Conservation (phyloP, 2,329 filamentous ascomycete species). For the Escovopsis sp. region DNA sequence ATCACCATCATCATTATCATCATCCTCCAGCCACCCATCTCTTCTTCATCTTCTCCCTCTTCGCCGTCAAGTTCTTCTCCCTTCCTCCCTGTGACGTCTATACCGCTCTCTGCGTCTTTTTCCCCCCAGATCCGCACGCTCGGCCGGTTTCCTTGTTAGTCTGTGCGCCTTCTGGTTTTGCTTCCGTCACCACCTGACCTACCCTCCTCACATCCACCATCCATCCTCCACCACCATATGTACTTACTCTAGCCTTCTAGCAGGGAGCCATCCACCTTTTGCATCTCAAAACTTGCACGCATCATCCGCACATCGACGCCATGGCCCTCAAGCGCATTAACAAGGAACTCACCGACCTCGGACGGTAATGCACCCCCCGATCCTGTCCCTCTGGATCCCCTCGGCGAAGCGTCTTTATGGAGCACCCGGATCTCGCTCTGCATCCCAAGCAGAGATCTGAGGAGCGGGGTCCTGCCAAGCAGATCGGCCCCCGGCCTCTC, state of each 20-base stretch:
- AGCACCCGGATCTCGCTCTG: neutral
- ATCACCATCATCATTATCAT: too few relatives aligned
- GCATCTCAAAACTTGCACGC: constrained; percentile 6
- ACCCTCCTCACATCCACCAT: too few relatives aligned
- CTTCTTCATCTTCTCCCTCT: too few relatives aligned
- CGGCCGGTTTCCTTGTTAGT: too few relatives aligned
- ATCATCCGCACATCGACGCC: constrained; percentile 19
- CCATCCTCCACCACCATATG: neutral
- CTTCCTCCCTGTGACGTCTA: too few relatives aligned
- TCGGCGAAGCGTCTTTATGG: too few relatives aligned
- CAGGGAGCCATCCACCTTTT: neutral
- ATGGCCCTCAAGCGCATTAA: constrained; percentile 93
- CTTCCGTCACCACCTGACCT: too few relatives aligned
- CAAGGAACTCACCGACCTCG: constrained; percentile 83
- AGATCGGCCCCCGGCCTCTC: constrained; percentile 5
- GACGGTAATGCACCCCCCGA: constrained; percentile 43
- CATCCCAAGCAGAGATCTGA: constrained; percentile 3
- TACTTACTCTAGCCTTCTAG: neutral
- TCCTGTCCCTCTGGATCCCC: neutral
- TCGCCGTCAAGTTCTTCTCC: too few relatives aligned
- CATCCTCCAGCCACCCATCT: too few relatives aligned
- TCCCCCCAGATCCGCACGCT: too few relatives aligned
- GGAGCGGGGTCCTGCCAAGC: neutral
- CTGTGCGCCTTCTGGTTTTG: too few relatives aligned
- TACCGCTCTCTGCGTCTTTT: too few relatives aligned